Evolutionary conservation across 768 basidiomycete genomes (phyloP), one percentile per base, ranked within the genome.

Genomic region (Rhizopogon roseolus): DNA sequence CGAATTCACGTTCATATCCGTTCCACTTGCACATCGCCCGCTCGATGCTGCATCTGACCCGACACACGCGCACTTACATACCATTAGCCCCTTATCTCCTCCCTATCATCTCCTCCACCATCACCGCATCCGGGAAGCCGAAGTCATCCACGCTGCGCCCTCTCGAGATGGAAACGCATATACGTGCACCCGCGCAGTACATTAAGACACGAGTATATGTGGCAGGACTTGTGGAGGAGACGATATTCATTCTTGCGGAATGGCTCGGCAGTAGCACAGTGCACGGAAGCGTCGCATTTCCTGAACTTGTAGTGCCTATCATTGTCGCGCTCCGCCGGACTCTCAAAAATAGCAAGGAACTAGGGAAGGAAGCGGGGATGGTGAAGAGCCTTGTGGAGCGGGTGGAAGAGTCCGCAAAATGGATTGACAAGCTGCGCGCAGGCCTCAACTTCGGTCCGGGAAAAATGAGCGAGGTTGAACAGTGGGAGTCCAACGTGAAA

Each of bases 21-120:
- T 88, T 98, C 69, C 95, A 98, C 67, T 80, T 98, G 28, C 95
- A 98, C 67, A 80, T 98, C 54, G 72, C 90, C 34, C 90, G 92
- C 9, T 95, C 97, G 1, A 80, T 98, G 42, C 76, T 93, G 25
- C 88, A 93, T 65, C 79, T 99, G 57, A 84, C 86, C 38, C 81
- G 81, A 46, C 91, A 93, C 66, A 95, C 90, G 2, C 76, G 81
- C 52, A 89, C 82, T 16, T 98, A 92, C 69, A 82, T 97, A 53
- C 94, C 97, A 9, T 77, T 99, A 41, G 76, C 91, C 0, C 86
- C 96, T 2, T 86, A 90, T 72, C 77, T 98, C 54, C 79, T 98
- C 53, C 90, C 94, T 42, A 86, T 97, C 58, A 76, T 99, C 58
- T 81, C 87, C 25, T 83, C 90, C 14, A 79, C 82, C 46, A 81